Evolutionary conservation across 2,329 filamentous ascomycete species (phyloP), one percentile per base, ranked within the genome.

Genomic region (Trichoderma sp.): DNA sequence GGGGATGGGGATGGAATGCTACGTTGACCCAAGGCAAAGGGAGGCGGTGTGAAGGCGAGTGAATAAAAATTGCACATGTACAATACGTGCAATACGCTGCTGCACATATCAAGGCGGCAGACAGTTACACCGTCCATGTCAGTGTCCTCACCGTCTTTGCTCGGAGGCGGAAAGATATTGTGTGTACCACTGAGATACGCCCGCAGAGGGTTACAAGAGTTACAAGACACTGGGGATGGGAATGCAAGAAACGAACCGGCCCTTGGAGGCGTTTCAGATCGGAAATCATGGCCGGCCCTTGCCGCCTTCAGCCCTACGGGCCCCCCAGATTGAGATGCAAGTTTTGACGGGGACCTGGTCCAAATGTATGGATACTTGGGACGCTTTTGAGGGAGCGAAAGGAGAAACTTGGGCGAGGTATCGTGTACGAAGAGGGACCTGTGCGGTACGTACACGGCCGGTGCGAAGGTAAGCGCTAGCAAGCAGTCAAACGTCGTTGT

Each of bases 291-390:
- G 39, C 23, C 58, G n/a, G 68, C 61, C 68, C 23, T 50, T 55
- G 36, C 61, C 43, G 50, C 62, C 55, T n/a, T 72, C 71, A 72
- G 71, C 71, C 71, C 71, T 72, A 72, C 34, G 34, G 20, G n/a
- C 11, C 47, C 47, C 43, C 47, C 47, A 53, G 20, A 30, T 43
- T 17, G 15, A 43, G 39, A 43, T 43, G 43, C 43, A 50, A 50
- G 43, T 20, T 20, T 47, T 47, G 43, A 47, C 43, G 50, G 50
- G 64, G 53, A 64, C 71, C 65, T 58, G 47, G 67, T 68, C 30
- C 30, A 6, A 12, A 59, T 43, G 66, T 64, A 65, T 47, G 59
- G 59, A 70, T 70, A 64, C 70, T n/a, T 62, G 28, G 58, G 43
- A 39, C 20, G 20, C 2, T 23, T 53, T 59, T 17, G 20, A 34